These are phyloP conservation scores for Babesia bigemina DNA, from an alignment of 169 alveolate species.

Conservation along the genomic window DNA sequence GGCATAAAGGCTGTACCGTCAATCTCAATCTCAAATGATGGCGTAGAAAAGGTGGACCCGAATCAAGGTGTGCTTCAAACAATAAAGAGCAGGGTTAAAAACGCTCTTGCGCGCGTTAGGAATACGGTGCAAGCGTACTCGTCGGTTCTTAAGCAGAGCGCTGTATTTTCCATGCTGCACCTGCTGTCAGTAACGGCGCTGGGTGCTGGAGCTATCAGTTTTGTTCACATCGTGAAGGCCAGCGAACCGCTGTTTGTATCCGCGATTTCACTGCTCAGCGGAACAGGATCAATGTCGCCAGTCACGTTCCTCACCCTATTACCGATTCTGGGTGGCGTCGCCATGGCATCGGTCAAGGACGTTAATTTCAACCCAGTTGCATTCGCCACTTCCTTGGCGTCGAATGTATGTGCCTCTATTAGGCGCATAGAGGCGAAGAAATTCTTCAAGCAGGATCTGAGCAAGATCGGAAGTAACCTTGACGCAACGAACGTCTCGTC, in stretches of 20 bases:
- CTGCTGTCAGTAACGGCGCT: constrained; percentile 72
- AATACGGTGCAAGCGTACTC: constrained; percentile 35
- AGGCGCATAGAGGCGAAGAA: constrained; percentile 73
- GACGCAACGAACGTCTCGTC: constrained; percentile 70
- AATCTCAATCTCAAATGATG: constrained; percentile 29
- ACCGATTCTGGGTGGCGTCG: constrained; percentile 78
- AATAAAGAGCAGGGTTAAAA: constrained; percentile 26
- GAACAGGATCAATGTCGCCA: constrained; percentile 63
- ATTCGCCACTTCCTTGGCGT: constrained; percentile 60
- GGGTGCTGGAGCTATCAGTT: constrained; percentile 75
- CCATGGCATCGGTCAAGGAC: constrained; percentile 73
- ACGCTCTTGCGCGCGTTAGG: constrained; percentile 23
- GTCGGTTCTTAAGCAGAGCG: constrained; percentile 66
- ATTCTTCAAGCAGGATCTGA: constrained; percentile 70
- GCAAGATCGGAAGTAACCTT: constrained; percentile 70
- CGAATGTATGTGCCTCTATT: constrained; percentile 68
- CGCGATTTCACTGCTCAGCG: constrained; percentile 52
- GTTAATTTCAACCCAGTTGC: constrained; percentile 67
- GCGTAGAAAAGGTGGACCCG: constrained; percentile 7
- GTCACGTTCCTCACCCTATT: constrained; percentile 71
- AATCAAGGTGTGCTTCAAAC: constrained; percentile 11
- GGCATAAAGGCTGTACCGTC: constrained; percentile 37
- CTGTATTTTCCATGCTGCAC: constrained; percentile 62
- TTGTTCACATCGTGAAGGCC: constrained; percentile 76
- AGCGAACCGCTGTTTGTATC: constrained; percentile 76